Evolutionary conservation across 2,329 filamentous ascomycete species (phyloP).

Genomic region (Arthroderma sp.): DNA sequence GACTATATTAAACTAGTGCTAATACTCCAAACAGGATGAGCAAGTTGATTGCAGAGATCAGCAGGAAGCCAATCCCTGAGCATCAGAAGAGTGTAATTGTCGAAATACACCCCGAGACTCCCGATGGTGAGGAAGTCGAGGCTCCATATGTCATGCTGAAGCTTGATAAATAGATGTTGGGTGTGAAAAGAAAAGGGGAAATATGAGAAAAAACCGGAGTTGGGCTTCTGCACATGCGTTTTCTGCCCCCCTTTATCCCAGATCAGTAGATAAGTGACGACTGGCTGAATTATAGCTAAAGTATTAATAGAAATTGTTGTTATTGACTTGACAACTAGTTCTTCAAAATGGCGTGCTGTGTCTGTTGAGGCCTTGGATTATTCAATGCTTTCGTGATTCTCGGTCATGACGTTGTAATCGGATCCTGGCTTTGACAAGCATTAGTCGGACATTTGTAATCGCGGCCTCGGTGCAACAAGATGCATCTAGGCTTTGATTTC

Average conservation of each 20-base stretch:
- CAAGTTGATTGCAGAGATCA: slow-evolving; percentile 74
- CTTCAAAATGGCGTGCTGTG: background rate
- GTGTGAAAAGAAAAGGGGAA: background rate
- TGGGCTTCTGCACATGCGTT: background rate
- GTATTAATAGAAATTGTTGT: background rate
- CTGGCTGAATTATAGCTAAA: background rate
- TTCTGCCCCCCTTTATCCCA: background rate
- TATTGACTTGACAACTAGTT: background rate
- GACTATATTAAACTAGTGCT: background rate
- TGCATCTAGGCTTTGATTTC: too few species aligned
- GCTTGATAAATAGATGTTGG: slow-evolving; percentile 32
- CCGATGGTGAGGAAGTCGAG: slow-evolving; percentile 84
- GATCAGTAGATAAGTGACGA: background rate
- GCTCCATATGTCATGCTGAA: slow-evolving; percentile 93
- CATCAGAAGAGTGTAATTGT: slow-evolving; percentile 96
- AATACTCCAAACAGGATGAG: slow-evolving; percentile 54
- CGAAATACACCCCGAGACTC: slow-evolving; percentile 85
- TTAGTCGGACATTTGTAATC: background rate
- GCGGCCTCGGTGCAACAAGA: background rate
- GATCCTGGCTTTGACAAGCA: background rate
- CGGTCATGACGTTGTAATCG: background rate
- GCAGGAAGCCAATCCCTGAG: slow-evolving; percentile 78
- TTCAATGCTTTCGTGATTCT: background rate
- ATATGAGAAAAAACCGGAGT: background rate
- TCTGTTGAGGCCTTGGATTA: background rate